Percentiles rank a stretch among this genome's conserved stretches.
Conservation (phyloP, 2,329 filamentous ascomycete genomes). For the Xylariaceae sp. region DNA sequence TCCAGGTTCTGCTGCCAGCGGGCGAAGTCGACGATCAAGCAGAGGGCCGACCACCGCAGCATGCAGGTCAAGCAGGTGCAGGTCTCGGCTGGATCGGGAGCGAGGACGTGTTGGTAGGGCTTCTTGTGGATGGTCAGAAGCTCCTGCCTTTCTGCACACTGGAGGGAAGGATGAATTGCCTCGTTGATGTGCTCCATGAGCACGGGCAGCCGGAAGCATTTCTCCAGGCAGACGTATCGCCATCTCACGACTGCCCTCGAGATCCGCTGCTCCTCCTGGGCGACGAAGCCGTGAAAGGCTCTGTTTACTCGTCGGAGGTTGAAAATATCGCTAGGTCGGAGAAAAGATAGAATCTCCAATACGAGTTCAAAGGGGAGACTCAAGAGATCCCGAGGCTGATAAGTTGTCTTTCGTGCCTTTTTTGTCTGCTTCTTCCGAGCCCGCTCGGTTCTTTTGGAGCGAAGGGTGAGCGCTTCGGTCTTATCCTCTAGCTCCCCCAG, state of each 20-base stretch:
- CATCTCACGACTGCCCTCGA: constrained; percentile 45
- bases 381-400: constrained; percentile 41
- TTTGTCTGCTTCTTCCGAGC: constrained; percentile 47
- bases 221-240: constrained; percentile 53
- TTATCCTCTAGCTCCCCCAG: constrained; percentile 48
- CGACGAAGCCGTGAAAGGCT: constrained; percentile 47
- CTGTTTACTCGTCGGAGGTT: constrained; percentile 47
- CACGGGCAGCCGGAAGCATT: constrained; percentile 55
- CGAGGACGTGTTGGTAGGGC: constrained; percentile 54
- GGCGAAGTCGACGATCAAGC: constrained; percentile 57
- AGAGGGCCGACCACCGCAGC: constrained; percentile 59
- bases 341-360: constrained; percentile 48
- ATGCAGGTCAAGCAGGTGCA: constrained; percentile 62
- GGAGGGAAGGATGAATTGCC: constrained; percentile 26
- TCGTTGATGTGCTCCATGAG: constrained; percentile 41
- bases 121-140: constrained; percentile 50
- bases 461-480: constrained; percentile 50
- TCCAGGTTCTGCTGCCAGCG: constrained; percentile 59
- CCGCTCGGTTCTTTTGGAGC: constrained; percentile 57
- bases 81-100: constrained; percentile 48
- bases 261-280: constrained; percentile 46
- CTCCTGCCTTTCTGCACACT: constrained; percentile 45
- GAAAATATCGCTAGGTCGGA: constrained; percentile 55
- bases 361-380: constrained; percentile 58
- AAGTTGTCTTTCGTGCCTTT: constrained; percentile 38